phyloP scores from a whole-genome alignment of 1,284 basidiomycete species.

The Ustilago loliicola region DNA sequence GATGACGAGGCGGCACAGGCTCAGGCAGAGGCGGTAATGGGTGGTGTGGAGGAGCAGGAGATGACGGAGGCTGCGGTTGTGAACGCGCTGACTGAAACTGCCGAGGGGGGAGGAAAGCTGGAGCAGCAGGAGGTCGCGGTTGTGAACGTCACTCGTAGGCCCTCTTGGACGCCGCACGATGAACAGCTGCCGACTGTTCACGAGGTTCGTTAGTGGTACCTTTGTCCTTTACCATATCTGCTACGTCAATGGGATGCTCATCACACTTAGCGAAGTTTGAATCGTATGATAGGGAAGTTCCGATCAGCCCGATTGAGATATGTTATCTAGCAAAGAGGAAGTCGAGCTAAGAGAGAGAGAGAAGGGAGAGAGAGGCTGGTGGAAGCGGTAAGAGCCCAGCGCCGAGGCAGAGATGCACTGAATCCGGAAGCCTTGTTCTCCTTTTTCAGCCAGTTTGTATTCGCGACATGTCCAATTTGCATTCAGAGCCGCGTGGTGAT shows the following conservation, averaged over 20 bases:
- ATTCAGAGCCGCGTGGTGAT: not conserved
- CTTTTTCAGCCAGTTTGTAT: not conserved
- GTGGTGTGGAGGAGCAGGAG: not conserved
- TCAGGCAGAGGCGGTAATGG: not conserved
- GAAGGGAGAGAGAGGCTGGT: not conserved
- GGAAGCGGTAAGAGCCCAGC: not conserved
- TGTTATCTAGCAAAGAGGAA: no score
- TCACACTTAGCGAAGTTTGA: not conserved
- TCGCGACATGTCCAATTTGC: not conserved
- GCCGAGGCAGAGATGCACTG: not conserved
- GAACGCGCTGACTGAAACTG: slow-evolving; percentile 1
- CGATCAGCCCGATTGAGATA: not conserved
- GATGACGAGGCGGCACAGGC: slow-evolving; percentile 5
- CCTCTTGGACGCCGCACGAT: slow-evolving; percentile 14
- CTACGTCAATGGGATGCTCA: not conserved
- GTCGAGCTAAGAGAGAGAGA: no score
- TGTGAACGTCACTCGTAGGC: slow-evolving; percentile 3
- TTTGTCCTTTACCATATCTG: not conserved
- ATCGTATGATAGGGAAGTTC: not conserved
- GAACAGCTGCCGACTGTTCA: slow-evolving; percentile 23
- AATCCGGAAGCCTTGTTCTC: slow-evolving; percentile 2
- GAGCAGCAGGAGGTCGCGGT: slow-evolving; percentile 1
- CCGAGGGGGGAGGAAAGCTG: not conserved
- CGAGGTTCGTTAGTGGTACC: slow-evolving; percentile 8
- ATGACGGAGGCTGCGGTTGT: not conserved